Percentiles rank a stretch among this genome's conserved stretches.
These are phyloP conservation scores for Hysterangium stoloniferum DNA, from an alignment of 768 basidiomycete genomes.

Conservation along the genomic window DNA sequence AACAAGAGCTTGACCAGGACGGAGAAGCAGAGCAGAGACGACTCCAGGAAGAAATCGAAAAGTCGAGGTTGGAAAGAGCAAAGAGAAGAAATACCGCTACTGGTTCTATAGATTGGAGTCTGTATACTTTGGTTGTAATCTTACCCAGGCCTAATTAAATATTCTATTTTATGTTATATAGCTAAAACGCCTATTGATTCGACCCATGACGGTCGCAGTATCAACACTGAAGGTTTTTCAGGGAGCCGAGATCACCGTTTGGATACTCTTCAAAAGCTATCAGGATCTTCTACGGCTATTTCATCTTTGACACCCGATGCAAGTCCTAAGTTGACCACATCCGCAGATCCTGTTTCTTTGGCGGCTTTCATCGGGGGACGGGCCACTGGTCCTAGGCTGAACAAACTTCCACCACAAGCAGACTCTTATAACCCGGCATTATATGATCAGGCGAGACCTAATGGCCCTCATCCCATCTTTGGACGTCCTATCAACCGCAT, in stretches of 20 bases:
- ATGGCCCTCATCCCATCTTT: constrained; percentile 63
- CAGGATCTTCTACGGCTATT: constrained; percentile 21
- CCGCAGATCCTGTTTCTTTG: constrained; percentile 40
- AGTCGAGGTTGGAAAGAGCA: constrained; percentile 32
- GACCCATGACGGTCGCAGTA: too few species aligned
- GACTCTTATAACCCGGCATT: constrained; percentile 58
- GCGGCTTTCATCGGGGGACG: constrained; percentile 78
- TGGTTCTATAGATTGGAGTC: constrained; percentile 13
- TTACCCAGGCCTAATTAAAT: neutral
- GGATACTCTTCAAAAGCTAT: constrained; percentile 40
- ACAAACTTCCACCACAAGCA: constrained; percentile 61
- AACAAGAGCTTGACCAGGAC: constrained; percentile 73
- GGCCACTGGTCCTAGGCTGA: constrained; percentile 67
- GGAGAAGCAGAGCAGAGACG: constrained; percentile 70
- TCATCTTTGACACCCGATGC: neutral
- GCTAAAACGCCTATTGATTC: too few species aligned
- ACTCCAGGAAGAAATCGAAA: constrained; percentile 45
- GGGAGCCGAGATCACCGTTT: constrained; percentile 37
- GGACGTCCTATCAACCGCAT: constrained; percentile 25
- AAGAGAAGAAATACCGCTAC: constrained; percentile 27
- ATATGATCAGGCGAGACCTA: constrained; percentile 42
- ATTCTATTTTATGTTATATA: too few species aligned
- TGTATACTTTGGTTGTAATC: neutral
- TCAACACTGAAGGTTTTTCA: too few species aligned
- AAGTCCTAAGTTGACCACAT: neutral